Conservation (phyloP, 352 stramenopile genomes). For the Phytophthora sojae region DNA sequence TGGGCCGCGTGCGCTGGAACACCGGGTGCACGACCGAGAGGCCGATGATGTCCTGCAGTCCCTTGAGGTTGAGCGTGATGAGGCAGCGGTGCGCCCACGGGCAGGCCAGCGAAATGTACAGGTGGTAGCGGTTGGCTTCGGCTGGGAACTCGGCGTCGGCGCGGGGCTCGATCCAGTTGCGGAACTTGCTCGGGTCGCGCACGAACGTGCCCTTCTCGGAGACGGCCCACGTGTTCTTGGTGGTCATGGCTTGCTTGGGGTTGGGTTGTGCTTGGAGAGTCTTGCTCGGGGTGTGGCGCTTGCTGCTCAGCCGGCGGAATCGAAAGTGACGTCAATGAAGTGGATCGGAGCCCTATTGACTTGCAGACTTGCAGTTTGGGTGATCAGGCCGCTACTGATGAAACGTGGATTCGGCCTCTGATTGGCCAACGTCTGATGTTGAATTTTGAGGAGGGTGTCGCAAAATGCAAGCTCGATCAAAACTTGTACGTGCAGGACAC, state of each 20-base stretch:
- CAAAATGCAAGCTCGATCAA: background rate
- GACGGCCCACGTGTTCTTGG: slow-evolving; percentile 68
- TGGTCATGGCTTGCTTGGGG: slow-evolving; percentile 49
- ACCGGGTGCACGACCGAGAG: slow-evolving; percentile 93
- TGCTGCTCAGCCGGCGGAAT: slow-evolving; percentile 14
- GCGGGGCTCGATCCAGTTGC: slow-evolving; percentile 77
- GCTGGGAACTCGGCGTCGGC: slow-evolving; percentile 72
- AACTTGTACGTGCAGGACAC: too few relatives aligned
- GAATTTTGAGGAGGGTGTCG: background rate
- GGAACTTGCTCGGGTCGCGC: slow-evolving; percentile 79
- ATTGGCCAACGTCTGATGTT: slow-evolving; percentile 17
- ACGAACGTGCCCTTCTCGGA: slow-evolving; percentile 77
- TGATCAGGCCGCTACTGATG: slow-evolving; percentile 23
- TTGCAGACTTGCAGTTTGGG: background rate
- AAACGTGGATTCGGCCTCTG: background rate
- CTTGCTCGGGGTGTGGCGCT: background rate
- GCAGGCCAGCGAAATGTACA: slow-evolving; percentile 97
- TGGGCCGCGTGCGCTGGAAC: slow-evolving; percentile 79
- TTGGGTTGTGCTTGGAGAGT: background rate
- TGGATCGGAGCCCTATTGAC: slow-evolving; percentile 10
- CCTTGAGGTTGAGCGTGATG: slow-evolving; percentile 93
- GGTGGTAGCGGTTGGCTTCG: slow-evolving; percentile 87
- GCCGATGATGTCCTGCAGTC: slow-evolving; percentile 94
- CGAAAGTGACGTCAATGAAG: slow-evolving; percentile 37
- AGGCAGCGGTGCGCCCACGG: slow-evolving; percentile 88